Evolutionary conservation across 176 grass and related monocot genomes (phyloP).

Genomic region (Pontederia paniculata): DNA sequence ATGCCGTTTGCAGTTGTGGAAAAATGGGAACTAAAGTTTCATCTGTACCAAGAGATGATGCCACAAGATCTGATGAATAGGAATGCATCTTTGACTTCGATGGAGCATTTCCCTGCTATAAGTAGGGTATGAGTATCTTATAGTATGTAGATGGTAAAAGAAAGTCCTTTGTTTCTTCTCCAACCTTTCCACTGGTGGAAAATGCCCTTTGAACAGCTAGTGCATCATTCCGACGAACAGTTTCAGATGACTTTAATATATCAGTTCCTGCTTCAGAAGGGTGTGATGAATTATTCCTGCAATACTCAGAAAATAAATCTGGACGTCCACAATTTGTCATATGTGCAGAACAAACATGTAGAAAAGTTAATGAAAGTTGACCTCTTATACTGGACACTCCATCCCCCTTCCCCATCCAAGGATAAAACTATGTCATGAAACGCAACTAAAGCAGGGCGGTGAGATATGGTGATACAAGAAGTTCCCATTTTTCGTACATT

Average conservation of each 20-base stretch:
- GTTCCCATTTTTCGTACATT: slow-evolving; percentile 95
- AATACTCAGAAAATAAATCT: slow-evolving; percentile 19
- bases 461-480: slow-evolving; percentile 98
- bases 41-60: slow-evolving; percentile 41
- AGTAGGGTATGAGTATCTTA: not conserved
- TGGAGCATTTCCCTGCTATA: slow-evolving; percentile 49
- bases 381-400: slow-evolving; percentile 88
- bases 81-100: slow-evolving; percentile 48
- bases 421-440: slow-evolving; percentile 99
- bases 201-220: slow-evolving; percentile 90
- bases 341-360: slow-evolving; percentile 10
- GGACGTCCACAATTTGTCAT: slow-evolving; percentile 11
- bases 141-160: slow-evolving; percentile 6
- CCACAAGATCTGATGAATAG: slow-evolving; percentile 58
- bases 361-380: slow-evolving; percentile 22
- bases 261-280: slow-evolving; percentile 43
- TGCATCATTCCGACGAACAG: slow-evolving; percentile 63
- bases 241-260: slow-evolving; percentile 39
- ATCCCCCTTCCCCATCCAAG: slow-evolving; percentile 91
- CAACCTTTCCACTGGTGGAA: slow-evolving; percentile 62
- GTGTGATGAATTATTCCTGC: slow-evolving; percentile 58
- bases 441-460: slow-evolving; percentile 91
- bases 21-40: slow-evolving; percentile 24
- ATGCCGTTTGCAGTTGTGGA: slow-evolving; percentile 44
- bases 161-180: slow-evolving; percentile 7